Evolutionary conservation across 257 asterid species (phyloP).

Genomic region (Jacaranda copaia): DNA sequence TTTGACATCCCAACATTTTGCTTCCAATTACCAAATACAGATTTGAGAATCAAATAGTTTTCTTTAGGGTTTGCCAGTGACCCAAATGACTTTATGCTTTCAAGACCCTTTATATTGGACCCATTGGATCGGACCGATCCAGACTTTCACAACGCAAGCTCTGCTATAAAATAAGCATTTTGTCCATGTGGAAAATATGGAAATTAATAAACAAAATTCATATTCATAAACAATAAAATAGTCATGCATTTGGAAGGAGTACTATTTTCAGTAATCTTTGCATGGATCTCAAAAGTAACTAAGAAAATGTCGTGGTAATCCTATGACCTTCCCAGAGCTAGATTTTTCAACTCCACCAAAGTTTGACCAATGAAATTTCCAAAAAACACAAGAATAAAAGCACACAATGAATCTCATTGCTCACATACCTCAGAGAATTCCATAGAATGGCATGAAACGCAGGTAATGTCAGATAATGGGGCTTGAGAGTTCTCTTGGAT

Average conservation of each 20-base stretch:
- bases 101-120: no score
- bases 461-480: slow-evolving; percentile 42
- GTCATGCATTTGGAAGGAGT: slow-evolving; percentile 9
- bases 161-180: background rate
- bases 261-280: slow-evolving; percentile 2
- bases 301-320: slow-evolving; percentile 3
- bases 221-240: background rate
- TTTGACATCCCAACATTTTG: no score
- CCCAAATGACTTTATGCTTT: no score
- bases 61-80: no score
- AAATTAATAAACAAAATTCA: background rate
- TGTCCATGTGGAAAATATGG: background rate
- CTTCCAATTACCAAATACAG: no score
- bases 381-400: background rate
- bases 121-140: no score
- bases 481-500: slow-evolving; percentile 45
- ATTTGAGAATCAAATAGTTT: no score
- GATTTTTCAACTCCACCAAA: background rate
- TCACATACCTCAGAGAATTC: slow-evolving; percentile 62
- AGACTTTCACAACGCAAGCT: no score
- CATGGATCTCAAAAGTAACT: slow-evolving; percentile 12
- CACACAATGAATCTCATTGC: slow-evolving; percentile 12
- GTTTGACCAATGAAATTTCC: background rate
- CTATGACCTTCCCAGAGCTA: slow-evolving; percentile 3
- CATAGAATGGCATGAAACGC: slow-evolving; percentile 49